phyloP scores from a whole-genome alignment of 495 filamentous ascomycete species.

The Aspergillus funiculosus region DNA sequence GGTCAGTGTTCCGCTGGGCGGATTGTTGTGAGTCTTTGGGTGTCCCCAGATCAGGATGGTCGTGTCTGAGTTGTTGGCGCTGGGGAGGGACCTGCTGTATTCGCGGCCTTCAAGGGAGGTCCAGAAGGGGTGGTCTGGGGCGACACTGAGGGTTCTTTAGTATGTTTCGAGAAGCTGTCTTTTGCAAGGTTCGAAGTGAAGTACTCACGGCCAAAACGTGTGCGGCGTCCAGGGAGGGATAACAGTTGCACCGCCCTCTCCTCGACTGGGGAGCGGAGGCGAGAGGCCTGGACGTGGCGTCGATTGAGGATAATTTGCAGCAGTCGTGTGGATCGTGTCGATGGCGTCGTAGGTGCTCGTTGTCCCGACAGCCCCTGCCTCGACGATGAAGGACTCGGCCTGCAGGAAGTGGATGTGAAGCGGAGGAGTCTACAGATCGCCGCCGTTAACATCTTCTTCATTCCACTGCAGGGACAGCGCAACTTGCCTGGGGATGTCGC shows the following conservation, averaged over 20 bases:
- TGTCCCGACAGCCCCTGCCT: conserved; percentile 8
- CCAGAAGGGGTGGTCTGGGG: conserved; percentile 10
- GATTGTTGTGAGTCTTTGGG: neutral
- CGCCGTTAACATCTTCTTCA: too few relatives aligned
- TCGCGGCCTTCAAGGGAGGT: conserved; percentile 2
- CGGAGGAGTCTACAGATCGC: too few relatives aligned
- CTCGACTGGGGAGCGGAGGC: conserved; percentile 1
- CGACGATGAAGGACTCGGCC: conserved; percentile 10
- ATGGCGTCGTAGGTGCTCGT: conserved; percentile 11
- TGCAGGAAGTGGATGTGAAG: conserved; percentile 13
- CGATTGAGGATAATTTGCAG: neutral
- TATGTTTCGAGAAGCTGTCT: neutral
- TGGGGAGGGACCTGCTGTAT: conserved; percentile 2
- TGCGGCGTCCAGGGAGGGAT: conserved; percentile 11
- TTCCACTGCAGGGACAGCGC: too few relatives aligned
- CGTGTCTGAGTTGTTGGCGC: conserved; percentile 6
- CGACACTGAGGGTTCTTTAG: conserved; percentile 1
- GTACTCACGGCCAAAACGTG: conserved; percentile 11
- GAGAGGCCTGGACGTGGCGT: neutral
- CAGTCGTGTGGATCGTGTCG: conserved; percentile 10
- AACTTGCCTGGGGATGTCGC: conserved; percentile 10
- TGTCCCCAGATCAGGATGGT: conserved; percentile 8
- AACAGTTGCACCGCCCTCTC: neutral
- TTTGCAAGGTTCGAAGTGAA: neutral
- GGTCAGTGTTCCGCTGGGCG: neutral